A percentile compares a stretch with the other conserved stretches of the same genome.
These are phyloP conservation scores for Apophysomyces variabilis DNA, from an alignment of 371 early-diverging fungal genomes.

Conservation along the genomic window DNA sequence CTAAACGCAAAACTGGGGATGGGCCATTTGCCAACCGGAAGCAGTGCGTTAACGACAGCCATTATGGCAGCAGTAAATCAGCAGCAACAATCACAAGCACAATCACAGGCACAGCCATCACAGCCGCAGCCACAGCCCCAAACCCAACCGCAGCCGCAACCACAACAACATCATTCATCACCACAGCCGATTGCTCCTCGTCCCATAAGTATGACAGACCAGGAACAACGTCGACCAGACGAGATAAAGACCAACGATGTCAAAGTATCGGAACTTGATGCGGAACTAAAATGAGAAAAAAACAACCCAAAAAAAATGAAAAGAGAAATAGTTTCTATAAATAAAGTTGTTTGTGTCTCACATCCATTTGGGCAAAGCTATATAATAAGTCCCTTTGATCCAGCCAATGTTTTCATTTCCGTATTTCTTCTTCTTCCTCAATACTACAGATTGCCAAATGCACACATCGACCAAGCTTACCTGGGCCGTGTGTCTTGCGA, in stretches of 20 bases:
- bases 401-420: too few species aligned
- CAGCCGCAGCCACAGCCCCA: constrained; percentile 18
- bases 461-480: constrained; percentile 14
- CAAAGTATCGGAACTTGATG: constrained; percentile 17
- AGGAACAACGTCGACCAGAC: constrained; percentile 9
- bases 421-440: not conserved
- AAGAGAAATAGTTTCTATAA: not conserved
- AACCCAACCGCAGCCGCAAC: constrained; percentile 7
- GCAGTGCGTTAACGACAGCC: constrained; percentile 36
- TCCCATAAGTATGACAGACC: not conserved
- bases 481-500: constrained; percentile 6
- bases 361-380: not conserved
- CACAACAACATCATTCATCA: constrained; percentile 9
- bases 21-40: constrained; percentile 39
- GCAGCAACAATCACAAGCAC: constrained; percentile 10
- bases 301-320: not conserved
- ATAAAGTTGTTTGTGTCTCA: constrained; percentile 3
- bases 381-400: not conserved
- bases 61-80: constrained; percentile 33
- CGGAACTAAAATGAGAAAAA: not conserved
- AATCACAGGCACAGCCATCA: constrained; percentile 10
- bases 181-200: constrained; percentile 3
- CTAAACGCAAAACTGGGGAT: constrained; percentile 71
- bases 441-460: constrained; percentile 6
- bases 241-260: constrained; percentile 9